Evolutionary conservation across 2,329 filamentous ascomycete species (phyloP), one percentile per base, ranked within the genome.

Genomic region (Calonectria honghensis): DNA sequence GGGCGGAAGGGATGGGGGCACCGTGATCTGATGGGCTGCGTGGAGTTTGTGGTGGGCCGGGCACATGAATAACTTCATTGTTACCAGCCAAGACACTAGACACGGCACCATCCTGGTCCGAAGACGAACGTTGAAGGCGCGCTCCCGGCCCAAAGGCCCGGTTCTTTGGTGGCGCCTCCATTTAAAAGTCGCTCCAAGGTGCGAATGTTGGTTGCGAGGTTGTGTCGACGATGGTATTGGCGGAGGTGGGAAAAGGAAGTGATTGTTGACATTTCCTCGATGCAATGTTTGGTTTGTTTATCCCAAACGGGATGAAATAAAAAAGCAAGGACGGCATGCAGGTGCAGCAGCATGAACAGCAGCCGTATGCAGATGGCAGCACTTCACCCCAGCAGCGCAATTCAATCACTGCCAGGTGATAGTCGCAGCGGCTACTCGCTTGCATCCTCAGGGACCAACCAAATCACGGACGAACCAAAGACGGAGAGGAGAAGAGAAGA

Each of bases 281-380:
- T 31, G 27, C 5, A 29, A 41, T 41, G 57, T 41, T 63, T 37
- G 35, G 10, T 41, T 63, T 63, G 20, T 39, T 41, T 41, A 63
- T 39, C 41, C 2, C 57, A 63, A 63, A 63, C 57, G 35, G 24
- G n/a, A 63, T 63, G 35, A 24, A 27, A 63, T 41, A 31, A 63
- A 63, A 63, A 63, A 63, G 35, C 37, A 63, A 63, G n/a, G n/a
- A 27, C 54, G 32, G 20, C 32, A 41, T 41, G 57, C 57, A 61
- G 20, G 7, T 61, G 57, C 57, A 61, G 57, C 57, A 61, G 57
- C 10, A 39, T 41, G 32, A 37, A 39, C 20, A 13, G 20, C 31
- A 59, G 54, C 54, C 32, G 20, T 24, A 59, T 35, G 57, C 57
- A 63, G 35, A 29, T 41, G 35, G 24, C 57, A 63, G 57, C 57